Percentiles rank a stretch among this genome's conserved stretches.
phyloP scores from a whole-genome alignment of 768 basidiomycete genomes.

The Tephrocybe rancida region DNA sequence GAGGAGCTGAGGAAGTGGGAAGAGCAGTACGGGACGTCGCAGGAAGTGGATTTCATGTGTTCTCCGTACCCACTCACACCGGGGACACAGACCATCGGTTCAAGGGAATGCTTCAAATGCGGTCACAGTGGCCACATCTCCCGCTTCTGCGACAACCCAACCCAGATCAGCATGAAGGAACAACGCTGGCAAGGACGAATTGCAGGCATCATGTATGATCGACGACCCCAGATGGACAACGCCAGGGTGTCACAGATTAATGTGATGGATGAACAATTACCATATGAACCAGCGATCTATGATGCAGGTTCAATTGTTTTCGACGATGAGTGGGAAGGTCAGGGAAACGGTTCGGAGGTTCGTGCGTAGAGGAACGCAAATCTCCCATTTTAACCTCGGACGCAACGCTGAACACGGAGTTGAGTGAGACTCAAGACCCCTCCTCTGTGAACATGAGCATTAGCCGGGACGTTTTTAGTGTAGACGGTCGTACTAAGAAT shows the following conservation, averaged over 20 bases:
- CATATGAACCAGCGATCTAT: not conserved
- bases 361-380: not conserved
- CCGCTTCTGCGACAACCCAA: not conserved
- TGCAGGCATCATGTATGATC: not conserved
- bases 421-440: too few relatives aligned
- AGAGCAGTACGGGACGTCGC: not conserved
- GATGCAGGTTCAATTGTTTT: not conserved
- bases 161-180: not conserved
- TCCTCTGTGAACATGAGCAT: too few relatives aligned
- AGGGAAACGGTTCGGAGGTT: not conserved
- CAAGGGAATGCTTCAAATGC: not conserved
- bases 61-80: conserved; percentile 1
- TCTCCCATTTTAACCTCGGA: not conserved
- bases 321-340: not conserved
- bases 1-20: not conserved
- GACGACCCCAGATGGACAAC: not conserved
- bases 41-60: not conserved
- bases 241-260: not conserved
- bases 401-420: too few relatives aligned
- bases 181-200: not conserved
- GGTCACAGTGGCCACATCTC: not conserved
- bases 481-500: too few relatives aligned
- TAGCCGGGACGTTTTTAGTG: too few relatives aligned
- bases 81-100: not conserved
- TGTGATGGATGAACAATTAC: not conserved